Conservation (phyloP, 495 filamentous ascomycete genomes). For the Neurospora sp. region DNA sequence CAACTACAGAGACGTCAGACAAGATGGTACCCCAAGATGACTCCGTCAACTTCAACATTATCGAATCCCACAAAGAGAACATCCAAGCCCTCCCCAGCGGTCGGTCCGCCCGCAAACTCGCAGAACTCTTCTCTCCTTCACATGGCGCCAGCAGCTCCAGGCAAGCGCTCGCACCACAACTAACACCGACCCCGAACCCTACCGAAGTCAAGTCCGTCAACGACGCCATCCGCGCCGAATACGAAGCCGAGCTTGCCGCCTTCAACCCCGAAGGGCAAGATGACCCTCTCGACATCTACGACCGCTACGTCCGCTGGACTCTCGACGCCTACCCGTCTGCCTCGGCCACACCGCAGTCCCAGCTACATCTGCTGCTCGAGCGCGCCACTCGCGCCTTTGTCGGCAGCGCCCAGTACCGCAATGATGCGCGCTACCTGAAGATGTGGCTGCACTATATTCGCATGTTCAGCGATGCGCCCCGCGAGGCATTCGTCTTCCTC, state of each 20-base stretch:
- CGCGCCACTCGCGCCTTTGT: constrained; percentile 86
- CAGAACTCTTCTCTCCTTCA: constrained; percentile 66
- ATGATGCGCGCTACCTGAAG: constrained; percentile 86
- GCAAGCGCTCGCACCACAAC: background rate
- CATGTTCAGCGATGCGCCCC: constrained; percentile 82
- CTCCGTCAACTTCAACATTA: constrained; percentile 82
- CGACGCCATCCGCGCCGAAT: constrained; percentile 70
- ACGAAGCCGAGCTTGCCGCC: constrained; percentile 67
- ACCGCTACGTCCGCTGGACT: constrained; percentile 95
- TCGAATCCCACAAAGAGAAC: constrained; percentile 95
- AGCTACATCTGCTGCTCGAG: constrained; percentile 81
- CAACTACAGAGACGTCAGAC: background rate
- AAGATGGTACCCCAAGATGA: constrained; percentile 41
- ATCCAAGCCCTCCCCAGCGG: constrained; percentile 88
- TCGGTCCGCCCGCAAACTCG: constrained; percentile 81
- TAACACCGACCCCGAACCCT: constrained; percentile 40
- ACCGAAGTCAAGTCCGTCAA: constrained; percentile 66
- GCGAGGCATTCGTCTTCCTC: constrained; percentile 86
- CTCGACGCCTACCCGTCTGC: constrained; percentile 89
- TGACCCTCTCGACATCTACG: constrained; percentile 91
- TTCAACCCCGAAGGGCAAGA: constrained; percentile 65
- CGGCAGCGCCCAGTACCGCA: constrained; percentile 75
- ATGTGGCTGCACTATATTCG: constrained; percentile 91
- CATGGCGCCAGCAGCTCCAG: constrained; percentile 39
- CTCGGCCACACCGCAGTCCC: constrained; percentile 81